phyloP scores from a whole-genome alignment of 306 rosid species.

The Cucurbita argyrosperma region DNA sequence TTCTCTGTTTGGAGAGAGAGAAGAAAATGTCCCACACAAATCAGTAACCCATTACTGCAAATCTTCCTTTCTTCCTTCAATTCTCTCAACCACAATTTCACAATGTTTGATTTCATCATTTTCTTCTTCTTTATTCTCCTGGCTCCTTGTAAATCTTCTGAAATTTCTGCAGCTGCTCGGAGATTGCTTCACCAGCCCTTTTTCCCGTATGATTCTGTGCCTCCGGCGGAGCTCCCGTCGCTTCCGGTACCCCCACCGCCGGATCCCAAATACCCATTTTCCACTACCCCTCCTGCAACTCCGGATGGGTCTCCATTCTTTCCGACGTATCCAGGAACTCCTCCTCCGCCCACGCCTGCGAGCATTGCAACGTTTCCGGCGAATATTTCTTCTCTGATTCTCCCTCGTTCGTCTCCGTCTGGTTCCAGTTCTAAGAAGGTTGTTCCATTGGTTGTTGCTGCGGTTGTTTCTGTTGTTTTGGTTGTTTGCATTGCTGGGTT shows the following conservation, averaged over 20 bases:
- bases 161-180: conserved; percentile 8
- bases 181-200: conserved; percentile 65
- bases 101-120: conserved; percentile 31
- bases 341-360: conserved; percentile 58
- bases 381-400: conserved; percentile 67
- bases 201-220: conserved; percentile 15
- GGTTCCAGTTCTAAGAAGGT: conserved; percentile 27
- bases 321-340: conserved; percentile 46
- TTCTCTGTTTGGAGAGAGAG: background rate
- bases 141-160: background rate
- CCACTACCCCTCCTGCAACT: conserved; percentile 30
- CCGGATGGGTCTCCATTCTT: conserved; percentile 56
- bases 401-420: conserved; percentile 34
- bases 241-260: conserved; percentile 17
- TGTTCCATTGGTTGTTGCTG: conserved; percentile 26
- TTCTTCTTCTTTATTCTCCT: conserved; percentile 6
- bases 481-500: conserved; percentile 23
- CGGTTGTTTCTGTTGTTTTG: conserved; percentile 23
- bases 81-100: background rate
- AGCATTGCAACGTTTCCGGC: conserved; percentile 75
- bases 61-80: background rate
- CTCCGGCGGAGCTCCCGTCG: conserved; percentile 36
- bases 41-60: conserved; percentile 16
- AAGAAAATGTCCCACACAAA: conserved; percentile 1
- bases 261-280: conserved; percentile 50